phyloP scores from a whole-genome alignment of 345 rosid species.

The Eucalyptus pumila region DNA sequence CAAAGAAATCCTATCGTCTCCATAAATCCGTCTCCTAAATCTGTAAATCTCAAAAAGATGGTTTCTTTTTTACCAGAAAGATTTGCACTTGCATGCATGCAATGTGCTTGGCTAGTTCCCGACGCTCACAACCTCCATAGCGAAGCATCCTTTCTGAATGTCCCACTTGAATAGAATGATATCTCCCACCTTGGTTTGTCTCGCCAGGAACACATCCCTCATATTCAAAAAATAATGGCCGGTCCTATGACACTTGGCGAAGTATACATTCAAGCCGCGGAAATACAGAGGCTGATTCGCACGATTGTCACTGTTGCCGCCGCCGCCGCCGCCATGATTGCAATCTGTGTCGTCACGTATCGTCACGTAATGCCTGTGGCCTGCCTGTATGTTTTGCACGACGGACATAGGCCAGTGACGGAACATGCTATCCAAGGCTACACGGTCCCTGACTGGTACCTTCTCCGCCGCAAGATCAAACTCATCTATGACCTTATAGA shows the following conservation, averaged over 20 bases:
- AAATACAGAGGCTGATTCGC: not conserved
- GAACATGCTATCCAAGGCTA: not conserved
- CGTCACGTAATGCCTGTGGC: not conserved
- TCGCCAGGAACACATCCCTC: not conserved
- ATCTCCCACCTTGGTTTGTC: not conserved
- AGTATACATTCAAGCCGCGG: not conserved
- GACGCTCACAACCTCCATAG: not conserved
- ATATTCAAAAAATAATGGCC: not conserved
- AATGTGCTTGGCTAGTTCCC: not conserved
- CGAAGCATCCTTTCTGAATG: not conserved
- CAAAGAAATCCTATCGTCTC: too few relatives aligned
- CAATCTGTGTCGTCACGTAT: not conserved
- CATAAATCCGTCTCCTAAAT: rapidly evolving
- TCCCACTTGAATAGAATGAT: not conserved
- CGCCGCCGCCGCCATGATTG: not conserved
- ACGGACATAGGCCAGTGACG: not conserved
- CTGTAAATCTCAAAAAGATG: not conserved
- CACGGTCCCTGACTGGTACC: not conserved
- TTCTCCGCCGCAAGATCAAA: not conserved
- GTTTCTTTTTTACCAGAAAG: not conserved
- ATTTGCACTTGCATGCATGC: not conserved
- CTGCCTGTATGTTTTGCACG: not conserved
- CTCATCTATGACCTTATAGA: not conserved
- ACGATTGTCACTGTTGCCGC: not conserved
- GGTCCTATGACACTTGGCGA: not conserved